phyloP scores from a whole-genome alignment of 345 rosid genomes.

The Eucalyptus pauciflora region DNA sequence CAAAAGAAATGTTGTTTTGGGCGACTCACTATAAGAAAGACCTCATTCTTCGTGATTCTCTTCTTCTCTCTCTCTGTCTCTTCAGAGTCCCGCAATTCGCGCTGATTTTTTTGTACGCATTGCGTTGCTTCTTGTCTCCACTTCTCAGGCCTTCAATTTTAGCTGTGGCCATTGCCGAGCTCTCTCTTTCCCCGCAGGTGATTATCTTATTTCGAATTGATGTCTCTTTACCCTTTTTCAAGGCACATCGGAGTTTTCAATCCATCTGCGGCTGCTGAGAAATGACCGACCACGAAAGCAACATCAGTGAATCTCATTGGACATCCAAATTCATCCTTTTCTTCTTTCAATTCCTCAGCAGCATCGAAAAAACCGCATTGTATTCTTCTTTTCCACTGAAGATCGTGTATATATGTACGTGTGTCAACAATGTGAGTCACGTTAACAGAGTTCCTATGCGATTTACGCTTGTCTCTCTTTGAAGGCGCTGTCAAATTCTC shows the following conservation, averaged over 20 bases:
- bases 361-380: neutral
- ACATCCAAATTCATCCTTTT: neutral
- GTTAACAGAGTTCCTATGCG: fast-evolving
- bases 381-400: neutral
- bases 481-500: neutral
- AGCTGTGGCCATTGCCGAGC: neutral
- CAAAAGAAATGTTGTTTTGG: too few relatives aligned
- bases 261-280: neutral
- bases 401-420: neutral
- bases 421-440: neutral
- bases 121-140: too few relatives aligned
- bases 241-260: neutral
- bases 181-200: neutral
- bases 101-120: neutral
- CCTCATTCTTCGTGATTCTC: too few relatives aligned
- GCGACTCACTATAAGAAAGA: too few relatives aligned
- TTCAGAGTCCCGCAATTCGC: fast-evolving
- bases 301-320: fast-evolving
- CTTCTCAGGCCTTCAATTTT: too few relatives aligned
- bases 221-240: neutral
- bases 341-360: neutral
- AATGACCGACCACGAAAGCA: fast-evolving
- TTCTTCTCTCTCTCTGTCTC: too few relatives aligned
- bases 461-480: too few relatives aligned
- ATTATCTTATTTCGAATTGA: neutral